Percentiles rank a stretch among this genome's conserved stretches.
Evolutionary conservation across 2,329 filamentous ascomycete genomes (phyloP).

Genomic region (Apiospora pterosperma): DNA sequence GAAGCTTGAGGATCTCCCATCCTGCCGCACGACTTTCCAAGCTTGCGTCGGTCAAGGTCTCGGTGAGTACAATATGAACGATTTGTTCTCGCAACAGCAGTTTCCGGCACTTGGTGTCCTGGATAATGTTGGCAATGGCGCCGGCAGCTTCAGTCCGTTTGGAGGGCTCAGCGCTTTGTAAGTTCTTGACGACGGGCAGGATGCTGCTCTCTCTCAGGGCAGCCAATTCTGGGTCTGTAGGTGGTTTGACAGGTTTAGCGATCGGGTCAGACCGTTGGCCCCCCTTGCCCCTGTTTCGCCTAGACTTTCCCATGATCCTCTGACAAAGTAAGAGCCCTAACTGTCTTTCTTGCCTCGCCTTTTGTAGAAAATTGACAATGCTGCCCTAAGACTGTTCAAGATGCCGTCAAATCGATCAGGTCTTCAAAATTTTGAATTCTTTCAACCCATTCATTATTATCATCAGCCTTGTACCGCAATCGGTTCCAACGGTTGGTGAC

Average conservation of each 20-base stretch:
- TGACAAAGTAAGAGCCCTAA: background rate
- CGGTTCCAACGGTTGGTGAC: conserved; percentile 5
- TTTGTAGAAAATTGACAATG: background rate
- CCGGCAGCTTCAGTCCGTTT: conserved; percentile 56
- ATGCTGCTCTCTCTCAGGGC: conserved; percentile 62
- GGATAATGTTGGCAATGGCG: conserved; percentile 59
- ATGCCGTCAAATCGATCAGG: background rate
- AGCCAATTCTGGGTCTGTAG: conserved; percentile 60
- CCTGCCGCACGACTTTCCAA: conserved; percentile 62
- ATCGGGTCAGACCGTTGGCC: conserved; percentile 52
- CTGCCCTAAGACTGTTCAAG: background rate
- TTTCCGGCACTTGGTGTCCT: conserved; percentile 60
- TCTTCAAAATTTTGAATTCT: background rate
- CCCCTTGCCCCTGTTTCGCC: conserved; percentile 48
- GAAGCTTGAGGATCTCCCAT: conserved; percentile 63
- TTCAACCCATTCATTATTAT: background rate
- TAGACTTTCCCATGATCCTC: conserved; percentile 55
- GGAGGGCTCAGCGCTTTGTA: conserved; percentile 57
- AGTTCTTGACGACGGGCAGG: conserved; percentile 58
- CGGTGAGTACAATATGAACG: conserved; percentile 58
- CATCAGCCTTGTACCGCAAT: background rate
- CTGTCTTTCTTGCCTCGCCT: background rate
- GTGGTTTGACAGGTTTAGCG: conserved; percentile 56
- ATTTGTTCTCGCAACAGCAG: conserved; percentile 64
- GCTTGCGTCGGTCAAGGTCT: conserved; percentile 61